Conservation (phyloP, 148 eudicot genomes). For the Vaccinium corymbosum region DNA sequence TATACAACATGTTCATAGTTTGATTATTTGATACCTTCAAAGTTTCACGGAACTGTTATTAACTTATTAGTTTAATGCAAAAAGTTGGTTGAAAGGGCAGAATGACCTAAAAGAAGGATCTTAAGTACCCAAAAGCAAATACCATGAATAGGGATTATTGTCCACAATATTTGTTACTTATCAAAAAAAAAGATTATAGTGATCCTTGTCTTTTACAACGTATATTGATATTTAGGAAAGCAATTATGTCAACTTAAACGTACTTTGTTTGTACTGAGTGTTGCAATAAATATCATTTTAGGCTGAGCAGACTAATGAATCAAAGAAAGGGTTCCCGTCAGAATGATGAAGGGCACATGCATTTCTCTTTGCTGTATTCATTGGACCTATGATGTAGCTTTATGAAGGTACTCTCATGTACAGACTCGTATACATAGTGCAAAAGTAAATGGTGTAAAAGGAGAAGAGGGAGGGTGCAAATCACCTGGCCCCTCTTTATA, state of each 20-base stretch:
- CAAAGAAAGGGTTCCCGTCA: constrained; percentile 9
- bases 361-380: constrained; percentile 14
- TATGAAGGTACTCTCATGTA: constrained; percentile 12
- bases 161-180: too few relatives aligned
- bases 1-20: neutral
- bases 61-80: neutral
- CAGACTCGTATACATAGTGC: neutral
- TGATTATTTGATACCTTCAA: neutral
- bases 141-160: neutral
- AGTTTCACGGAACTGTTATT: neutral
- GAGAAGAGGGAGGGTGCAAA: neutral
- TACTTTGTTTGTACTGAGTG: neutral
- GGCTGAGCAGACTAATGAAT: neutral
- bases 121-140: neutral
- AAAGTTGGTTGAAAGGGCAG: neutral
- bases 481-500: neutral
- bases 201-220: neutral
- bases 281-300: neutral
- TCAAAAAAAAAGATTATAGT: neutral
- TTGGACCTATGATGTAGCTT: constrained; percentile 20
- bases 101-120: neutral
- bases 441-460: neutral
- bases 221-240: neutral
- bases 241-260: neutral
- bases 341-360: constrained; percentile 22